Percentiles rank a stretch among this genome's conserved stretches.
These are phyloP conservation scores for Neonectria punicea DNA, from an alignment of 2,329 filamentous ascomycete genomes.

Conservation along the genomic window DNA sequence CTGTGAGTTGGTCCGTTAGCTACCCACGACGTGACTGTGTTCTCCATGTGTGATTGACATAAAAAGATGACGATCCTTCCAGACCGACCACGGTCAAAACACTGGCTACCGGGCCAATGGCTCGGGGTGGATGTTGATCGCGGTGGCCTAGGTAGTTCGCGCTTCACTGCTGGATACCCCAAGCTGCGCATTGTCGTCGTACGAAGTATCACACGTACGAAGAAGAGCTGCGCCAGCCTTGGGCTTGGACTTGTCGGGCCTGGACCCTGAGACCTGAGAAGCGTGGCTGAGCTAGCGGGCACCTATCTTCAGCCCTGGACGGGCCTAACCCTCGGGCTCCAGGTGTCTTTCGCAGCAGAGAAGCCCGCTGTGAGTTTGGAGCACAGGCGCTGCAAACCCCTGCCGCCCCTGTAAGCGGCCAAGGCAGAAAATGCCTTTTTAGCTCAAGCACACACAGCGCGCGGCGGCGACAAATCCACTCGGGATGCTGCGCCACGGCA, in stretches of 20 bases:
- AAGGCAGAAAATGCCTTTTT: conserved; percentile 19
- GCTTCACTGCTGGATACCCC: not conserved
- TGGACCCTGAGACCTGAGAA: conserved; percentile 20
- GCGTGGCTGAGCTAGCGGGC: conserved; percentile 24
- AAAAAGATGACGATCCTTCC: conserved; percentile 17
- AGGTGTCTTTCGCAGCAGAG: not conserved
- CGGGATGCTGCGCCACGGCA: conserved; percentile 26
- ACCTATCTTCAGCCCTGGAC: not conserved
- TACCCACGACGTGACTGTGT: conserved; percentile 7
- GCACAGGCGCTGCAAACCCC: not conserved
- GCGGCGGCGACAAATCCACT: conserved; percentile 13
- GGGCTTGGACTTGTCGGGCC: conserved; percentile 1
- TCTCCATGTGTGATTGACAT: not conserved
- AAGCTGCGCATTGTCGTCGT: not conserved
- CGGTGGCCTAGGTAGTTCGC: too few species aligned
- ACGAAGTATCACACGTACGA: not conserved
- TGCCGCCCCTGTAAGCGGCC: conserved; percentile 13
- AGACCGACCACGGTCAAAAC: not conserved
- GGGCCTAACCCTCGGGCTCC: not conserved
- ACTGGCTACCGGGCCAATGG: conserved; percentile 36
- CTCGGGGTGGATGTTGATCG: conserved; percentile 34
- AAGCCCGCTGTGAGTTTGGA: not conserved
- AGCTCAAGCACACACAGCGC: conserved; percentile 16
- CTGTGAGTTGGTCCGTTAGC: not conserved
- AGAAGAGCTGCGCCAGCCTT: conserved; percentile 32